phyloP scores from a whole-genome alignment of 2,329 filamentous ascomycete species.

The Biscogniauxia mediterranea region DNA sequence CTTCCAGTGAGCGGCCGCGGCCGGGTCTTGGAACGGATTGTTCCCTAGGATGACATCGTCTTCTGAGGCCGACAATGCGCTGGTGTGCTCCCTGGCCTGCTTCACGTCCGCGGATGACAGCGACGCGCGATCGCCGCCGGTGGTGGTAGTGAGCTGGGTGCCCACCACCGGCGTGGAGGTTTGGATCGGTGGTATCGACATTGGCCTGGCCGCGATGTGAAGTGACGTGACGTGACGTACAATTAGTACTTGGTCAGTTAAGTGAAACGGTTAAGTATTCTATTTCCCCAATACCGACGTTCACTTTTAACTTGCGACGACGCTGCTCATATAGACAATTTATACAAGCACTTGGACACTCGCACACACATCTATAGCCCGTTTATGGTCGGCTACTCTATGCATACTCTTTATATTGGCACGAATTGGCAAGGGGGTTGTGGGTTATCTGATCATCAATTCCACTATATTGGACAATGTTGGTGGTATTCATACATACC shows the following conservation, averaged over 20 bases:
- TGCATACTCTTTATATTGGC: neutral
- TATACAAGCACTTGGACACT: neutral
- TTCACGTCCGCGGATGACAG: constrained; percentile 11
- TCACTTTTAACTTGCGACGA: neutral
- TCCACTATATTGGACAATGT: constrained; percentile 3
- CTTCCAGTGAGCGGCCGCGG: constrained; percentile 32
- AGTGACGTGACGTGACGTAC: neutral
- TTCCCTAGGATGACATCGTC: constrained; percentile 8
- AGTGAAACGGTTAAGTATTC: neutral
- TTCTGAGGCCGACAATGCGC: constrained; percentile 6
- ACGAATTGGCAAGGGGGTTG: neutral
- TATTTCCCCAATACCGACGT: neutral
- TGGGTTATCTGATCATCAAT: neutral
- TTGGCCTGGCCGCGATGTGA: neutral
- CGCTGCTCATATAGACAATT: neutral
- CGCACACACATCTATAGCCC: neutral
- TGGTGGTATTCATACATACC: constrained; percentile 2
- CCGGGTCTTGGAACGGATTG: constrained; percentile 19
- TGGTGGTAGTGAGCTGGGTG: constrained; percentile 5
- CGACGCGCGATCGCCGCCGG: constrained; percentile 1
- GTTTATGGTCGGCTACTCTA: neutral
- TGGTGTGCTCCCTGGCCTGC: constrained; percentile 1
- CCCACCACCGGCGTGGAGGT: neutral
- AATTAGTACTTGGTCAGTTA: neutral
- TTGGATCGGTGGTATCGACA: neutral